Base-by-base conservation (phyloP, 163 green algal species). In the Picocystis sp. region DNA sequence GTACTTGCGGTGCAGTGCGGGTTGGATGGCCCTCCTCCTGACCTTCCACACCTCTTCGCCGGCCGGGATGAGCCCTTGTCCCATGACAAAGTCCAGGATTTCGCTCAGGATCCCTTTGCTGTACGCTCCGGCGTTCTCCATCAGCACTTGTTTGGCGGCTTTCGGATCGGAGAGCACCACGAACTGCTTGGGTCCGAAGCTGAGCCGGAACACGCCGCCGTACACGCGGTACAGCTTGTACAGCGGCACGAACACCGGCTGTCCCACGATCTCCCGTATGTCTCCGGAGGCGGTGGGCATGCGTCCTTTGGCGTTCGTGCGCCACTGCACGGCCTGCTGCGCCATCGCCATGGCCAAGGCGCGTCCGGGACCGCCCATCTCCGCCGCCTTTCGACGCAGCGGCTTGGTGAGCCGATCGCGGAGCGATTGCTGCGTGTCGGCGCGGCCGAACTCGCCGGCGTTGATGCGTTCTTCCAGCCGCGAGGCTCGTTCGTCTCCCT, bases 241-340 rank as follows among this genome's bases (percentile, higher is more conserved):
- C 33, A 96, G 73, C 29, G 85, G 83, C 12, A 94, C 70, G 57
- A 96, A 96, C 19, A 94, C 80, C 12, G 87, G 87, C 73, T 94
- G 71, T 0, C 77, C 86, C 29, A 95, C 42, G 11, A 72, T 71
- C 13, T 38, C 42, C 17, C 64, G 46, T 12, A 72, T 52, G 23
- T 29, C 2, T 13, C 45, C 68, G 0, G 41, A 60, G 1, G 76
- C 81, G 41, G 72, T 72, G 5, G 84, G 84, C 80, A 94, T 88
- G 43, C 74, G 67, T 17, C 52, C 53, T 0, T 71, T 61, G 0
- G 80, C 80, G 6, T 64, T 41, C 0, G 44, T 25, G 5, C 63
- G 62, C 84, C 82, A 93, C 21, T 66, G 41, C 14, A 66, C 64
- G 2, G 74, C 80, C 3, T 82, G n/a, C 1, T 67, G 57, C 2